phyloP scores from a whole-genome alignment of 306 rosid genomes.

The Castanea crenata region DNA sequence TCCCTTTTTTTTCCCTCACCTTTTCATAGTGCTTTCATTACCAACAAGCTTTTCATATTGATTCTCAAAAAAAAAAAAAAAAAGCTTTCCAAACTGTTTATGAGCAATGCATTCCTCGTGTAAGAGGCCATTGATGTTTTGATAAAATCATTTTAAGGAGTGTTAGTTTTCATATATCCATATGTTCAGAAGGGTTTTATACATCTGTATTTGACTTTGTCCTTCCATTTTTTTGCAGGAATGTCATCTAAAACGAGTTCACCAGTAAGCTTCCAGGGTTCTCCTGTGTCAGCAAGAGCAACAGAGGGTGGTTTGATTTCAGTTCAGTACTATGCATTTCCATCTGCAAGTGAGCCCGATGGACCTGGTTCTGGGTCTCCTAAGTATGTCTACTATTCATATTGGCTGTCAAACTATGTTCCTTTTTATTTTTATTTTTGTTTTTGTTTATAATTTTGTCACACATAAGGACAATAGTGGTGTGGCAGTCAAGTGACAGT shows the following conservation, averaged over 20 bases:
- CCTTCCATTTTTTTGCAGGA: constrained; percentile 37
- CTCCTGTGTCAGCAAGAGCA: constrained; percentile 49
- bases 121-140: no score
- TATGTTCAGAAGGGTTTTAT: no score
- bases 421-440: not conserved
- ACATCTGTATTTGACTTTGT: not conserved
- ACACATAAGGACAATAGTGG: not conserved
- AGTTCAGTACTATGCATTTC: constrained; percentile 51
- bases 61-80: no score
- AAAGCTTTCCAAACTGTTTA: no score
- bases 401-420: constrained; percentile 11
- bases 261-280: constrained; percentile 45
- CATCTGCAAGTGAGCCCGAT: constrained; percentile 40
- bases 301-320: constrained; percentile 40
- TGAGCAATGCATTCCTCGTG: no score
- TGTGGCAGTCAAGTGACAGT: constrained; percentile 16
- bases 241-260: constrained; percentile 55
- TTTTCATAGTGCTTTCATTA: no score
- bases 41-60: no score
- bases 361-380: constrained; percentile 56
- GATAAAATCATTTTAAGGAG: no score
- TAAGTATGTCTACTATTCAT: constrained; percentile 44
- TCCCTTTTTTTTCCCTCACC: no score
- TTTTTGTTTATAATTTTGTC: constrained; percentile 2
- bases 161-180: no score